phyloP scores from a whole-genome alignment of 352 stramenopile genomes.

The Phytophthora brassicae region DNA sequence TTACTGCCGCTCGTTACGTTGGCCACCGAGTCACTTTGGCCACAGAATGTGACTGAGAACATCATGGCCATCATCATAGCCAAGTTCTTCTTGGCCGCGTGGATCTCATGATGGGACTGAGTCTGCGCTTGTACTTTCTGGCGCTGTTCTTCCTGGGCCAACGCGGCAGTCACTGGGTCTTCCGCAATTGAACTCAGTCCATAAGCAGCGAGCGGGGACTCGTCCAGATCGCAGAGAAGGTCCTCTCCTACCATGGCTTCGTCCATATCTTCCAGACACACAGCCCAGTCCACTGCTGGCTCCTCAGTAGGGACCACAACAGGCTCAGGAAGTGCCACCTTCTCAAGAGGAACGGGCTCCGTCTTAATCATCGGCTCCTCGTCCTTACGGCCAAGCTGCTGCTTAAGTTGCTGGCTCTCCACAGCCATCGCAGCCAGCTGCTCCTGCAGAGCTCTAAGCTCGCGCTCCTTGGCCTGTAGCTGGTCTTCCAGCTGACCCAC shows the following conservation, averaged over 20 bases:
- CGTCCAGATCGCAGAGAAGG: conserved; percentile 73
- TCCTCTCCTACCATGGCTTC: conserved; percentile 62
- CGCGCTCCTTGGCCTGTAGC: conserved; percentile 76
- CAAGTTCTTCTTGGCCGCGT: conserved; percentile 87
- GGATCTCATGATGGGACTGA: conserved; percentile 71
- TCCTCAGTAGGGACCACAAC: conserved; percentile 36
- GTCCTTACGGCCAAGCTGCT: conserved; percentile 37
- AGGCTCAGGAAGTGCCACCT: conserved; percentile 18
- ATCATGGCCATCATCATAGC: conserved; percentile 91
- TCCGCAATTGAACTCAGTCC: conserved; percentile 33
- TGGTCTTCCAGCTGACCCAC: conserved; percentile 86
- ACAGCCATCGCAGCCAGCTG: conserved; percentile 72
- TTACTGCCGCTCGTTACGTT: conserved; percentile 74
- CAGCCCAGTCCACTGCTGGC: conserved; percentile 48
- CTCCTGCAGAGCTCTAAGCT: conserved; percentile 75
- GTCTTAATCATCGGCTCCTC: conserved; percentile 52
- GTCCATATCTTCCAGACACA: conserved; percentile 59
- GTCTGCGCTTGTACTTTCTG: conserved; percentile 33
- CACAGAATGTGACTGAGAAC: conserved; percentile 86
- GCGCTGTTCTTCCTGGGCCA: conserved; percentile 30
- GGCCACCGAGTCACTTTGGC: conserved; percentile 69
- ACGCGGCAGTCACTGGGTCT: conserved; percentile 26
- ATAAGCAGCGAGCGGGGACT: conserved; percentile 51
- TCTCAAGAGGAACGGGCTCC: conserved; percentile 45
- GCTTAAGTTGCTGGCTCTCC: conserved; percentile 64